Percentiles rank a stretch among this genome's conserved stretches.
Evolutionary conservation across 2,329 filamentous ascomycete genomes (phyloP).

Genomic region (Clonostachys solani): DNA sequence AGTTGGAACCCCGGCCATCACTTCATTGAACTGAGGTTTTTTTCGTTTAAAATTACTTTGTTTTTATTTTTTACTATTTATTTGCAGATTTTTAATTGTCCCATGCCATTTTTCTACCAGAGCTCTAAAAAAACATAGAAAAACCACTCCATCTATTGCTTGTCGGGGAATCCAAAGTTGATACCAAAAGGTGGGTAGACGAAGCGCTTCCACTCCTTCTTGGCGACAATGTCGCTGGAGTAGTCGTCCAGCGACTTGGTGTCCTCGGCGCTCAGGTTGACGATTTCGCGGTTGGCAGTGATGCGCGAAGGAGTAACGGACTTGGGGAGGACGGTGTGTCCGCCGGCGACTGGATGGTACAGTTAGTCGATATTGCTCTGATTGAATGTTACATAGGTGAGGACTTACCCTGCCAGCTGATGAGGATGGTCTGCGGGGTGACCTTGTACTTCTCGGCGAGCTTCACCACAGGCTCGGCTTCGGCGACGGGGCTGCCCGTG

Average conservation of each 20-base stretch:
- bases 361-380: not conserved
- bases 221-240: conserved; percentile 41
- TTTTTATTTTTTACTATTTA: not conserved
- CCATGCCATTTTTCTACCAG: not conserved
- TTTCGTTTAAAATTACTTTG: not conserved
- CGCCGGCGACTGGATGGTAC: conserved; percentile 53
- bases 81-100: not conserved
- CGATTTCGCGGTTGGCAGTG: conserved; percentile 60
- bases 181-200: conserved; percentile 67
- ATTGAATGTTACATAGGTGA: not conserved
- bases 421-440: conserved; percentile 56
- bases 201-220: conserved; percentile 53
- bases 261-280: conserved; percentile 62
- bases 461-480: conserved; percentile 57
- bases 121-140: not conserved
- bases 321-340: conserved; percentile 69
- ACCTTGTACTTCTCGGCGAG: conserved; percentile 61
- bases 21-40: not conserved
- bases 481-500: conserved; percentile 60
- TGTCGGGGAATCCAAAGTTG: conserved; percentile 71
- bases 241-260: conserved; percentile 53
- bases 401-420: conserved; percentile 67
- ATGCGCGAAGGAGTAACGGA: conserved; percentile 66
- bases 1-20: too few species aligned
- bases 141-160: conserved; percentile 22